Evolutionary conservation across 1,284 basidiomycete genomes (phyloP).

Genomic region (Rhizoctonia solani): DNA sequence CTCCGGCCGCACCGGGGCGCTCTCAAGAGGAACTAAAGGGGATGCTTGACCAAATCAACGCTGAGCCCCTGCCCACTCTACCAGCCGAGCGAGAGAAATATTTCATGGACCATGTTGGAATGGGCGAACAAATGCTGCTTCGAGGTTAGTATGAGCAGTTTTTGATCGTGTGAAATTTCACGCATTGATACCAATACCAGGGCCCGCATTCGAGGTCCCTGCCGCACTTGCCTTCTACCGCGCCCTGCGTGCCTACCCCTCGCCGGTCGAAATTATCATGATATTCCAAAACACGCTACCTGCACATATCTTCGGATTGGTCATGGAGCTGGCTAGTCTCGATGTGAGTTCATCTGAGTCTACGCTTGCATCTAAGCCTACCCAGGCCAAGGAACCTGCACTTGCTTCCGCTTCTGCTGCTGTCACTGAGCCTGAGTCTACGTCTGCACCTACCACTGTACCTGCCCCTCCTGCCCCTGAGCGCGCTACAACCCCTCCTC

Average conservation of each 20-base stretch:
- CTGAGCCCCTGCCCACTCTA: slow-evolving; percentile 65
- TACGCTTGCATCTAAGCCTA: slow-evolving; percentile 4
- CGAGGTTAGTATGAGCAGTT: slow-evolving; percentile 58
- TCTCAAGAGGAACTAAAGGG: slow-evolving; percentile 58
- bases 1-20: not conserved
- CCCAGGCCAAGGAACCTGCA: slow-evolving; percentile 8
- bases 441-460: not conserved
- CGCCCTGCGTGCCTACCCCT: slow-evolving; percentile 92
- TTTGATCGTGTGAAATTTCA: not conserved
- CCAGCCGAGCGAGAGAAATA: slow-evolving; percentile 81
- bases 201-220: slow-evolving; percentile 72
- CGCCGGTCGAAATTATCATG: slow-evolving; percentile 86
- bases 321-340: slow-evolving; percentile 86
- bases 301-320: slow-evolving; percentile 82
- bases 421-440: not conserved
- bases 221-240: slow-evolving; percentile 92
- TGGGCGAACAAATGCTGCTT: slow-evolving; percentile 82
- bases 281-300: slow-evolving; percentile 95
- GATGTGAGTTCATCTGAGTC: slow-evolving; percentile 72
- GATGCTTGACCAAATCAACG: slow-evolving; percentile 64
- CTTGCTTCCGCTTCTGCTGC: not conserved
- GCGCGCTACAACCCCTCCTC: not conserved
- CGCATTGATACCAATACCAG: slow-evolving; percentile 50
- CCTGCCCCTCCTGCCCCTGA: not conserved
- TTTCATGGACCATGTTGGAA: slow-evolving; percentile 88